A percentile compares a stretch with the other conserved stretches of the same genome.
Evolutionary conservation across 2,329 filamentous ascomycete species (phyloP).

Genomic region (Paramyrothecium sp.): DNA sequence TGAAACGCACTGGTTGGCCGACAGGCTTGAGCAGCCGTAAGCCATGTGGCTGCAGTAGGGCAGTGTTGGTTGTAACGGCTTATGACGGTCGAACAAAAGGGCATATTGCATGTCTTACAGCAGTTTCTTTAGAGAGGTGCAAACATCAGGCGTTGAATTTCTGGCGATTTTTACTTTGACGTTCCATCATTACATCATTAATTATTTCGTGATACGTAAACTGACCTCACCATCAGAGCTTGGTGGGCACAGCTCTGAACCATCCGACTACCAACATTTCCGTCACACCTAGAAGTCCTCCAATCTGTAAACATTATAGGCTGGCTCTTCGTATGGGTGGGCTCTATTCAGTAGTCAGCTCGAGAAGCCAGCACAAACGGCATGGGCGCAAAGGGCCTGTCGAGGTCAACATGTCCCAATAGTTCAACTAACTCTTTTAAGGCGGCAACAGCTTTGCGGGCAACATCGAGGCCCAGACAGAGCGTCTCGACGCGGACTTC

Average conservation of each 20-base stretch:
- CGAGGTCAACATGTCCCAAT: not conserved
- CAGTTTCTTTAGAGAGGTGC: not conserved
- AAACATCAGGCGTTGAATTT: not conserved
- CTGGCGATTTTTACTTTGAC: not conserved
- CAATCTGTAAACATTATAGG: constrained; percentile 19
- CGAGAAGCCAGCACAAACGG: no score
- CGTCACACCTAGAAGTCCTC: constrained; percentile 18
- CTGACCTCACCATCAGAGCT: not conserved
- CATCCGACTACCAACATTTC: not conserved
- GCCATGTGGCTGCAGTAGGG: not conserved
- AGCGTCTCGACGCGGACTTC: constrained; percentile 64
- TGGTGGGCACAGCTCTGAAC: not conserved
- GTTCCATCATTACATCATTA: no score
- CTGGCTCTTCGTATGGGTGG: constrained; percentile 22
- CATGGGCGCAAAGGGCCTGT: not conserved
- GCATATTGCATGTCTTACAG: not conserved
- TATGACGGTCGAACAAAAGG: not conserved
- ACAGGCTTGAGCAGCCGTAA: not conserved
- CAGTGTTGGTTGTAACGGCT: not conserved
- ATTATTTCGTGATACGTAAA: not conserved
- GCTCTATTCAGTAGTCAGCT: constrained; percentile 19
- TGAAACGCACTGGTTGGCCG: not conserved
- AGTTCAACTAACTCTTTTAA: constrained; percentile 57
- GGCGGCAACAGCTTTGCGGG: constrained; percentile 56
- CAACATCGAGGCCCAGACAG: constrained; percentile 57